Evolutionary conservation across 2,329 filamentous ascomycete genomes (phyloP).

Genomic region (Claviceps cyperi): DNA sequence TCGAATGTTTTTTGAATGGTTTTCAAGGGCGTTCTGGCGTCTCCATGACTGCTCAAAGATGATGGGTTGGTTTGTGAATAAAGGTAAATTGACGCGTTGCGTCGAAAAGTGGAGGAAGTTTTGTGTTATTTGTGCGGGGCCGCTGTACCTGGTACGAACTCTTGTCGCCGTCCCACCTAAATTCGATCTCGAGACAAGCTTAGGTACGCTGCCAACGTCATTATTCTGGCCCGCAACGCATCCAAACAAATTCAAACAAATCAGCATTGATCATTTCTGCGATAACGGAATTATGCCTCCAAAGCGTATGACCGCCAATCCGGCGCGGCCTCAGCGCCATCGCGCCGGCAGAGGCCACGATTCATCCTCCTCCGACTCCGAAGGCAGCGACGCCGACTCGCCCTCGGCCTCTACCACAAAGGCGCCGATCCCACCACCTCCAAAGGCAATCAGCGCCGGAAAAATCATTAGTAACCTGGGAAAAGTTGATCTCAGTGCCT

Average conservation of each 20-base stretch:
- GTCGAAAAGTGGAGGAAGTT: too few relatives aligned
- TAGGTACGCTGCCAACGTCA: not conserved
- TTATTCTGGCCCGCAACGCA: not conserved
- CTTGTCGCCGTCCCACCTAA: too few relatives aligned
- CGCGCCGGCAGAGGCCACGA: constrained; percentile 64
- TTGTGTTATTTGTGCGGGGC: too few relatives aligned
- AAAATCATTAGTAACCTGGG: constrained; percentile 39
- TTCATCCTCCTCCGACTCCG: constrained; percentile 39
- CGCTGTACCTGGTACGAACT: too few relatives aligned
- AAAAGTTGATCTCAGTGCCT: constrained; percentile 37
- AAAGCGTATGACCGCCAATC: constrained; percentile 90
- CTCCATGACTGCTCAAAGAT: too few relatives aligned
- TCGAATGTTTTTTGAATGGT: too few relatives aligned
- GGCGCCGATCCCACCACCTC: constrained; percentile 32
- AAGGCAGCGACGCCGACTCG: constrained; percentile 27
- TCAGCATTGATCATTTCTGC: not conserved
- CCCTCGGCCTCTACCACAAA: constrained; percentile 15
- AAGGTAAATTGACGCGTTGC: too few relatives aligned
- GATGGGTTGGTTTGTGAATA: too few relatives aligned
- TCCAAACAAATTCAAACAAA: not conserved
- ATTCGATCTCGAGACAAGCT: too few relatives aligned
- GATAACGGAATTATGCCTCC: constrained; percentile 33
- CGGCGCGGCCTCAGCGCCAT: constrained; percentile 64
- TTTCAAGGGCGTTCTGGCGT: too few relatives aligned
- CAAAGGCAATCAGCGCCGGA: constrained; percentile 41